Percentiles rank a stretch among this genome's conserved stretches.
Conservation (phyloP, 257 asterid genomes). For the Jacaranda copaia region DNA sequence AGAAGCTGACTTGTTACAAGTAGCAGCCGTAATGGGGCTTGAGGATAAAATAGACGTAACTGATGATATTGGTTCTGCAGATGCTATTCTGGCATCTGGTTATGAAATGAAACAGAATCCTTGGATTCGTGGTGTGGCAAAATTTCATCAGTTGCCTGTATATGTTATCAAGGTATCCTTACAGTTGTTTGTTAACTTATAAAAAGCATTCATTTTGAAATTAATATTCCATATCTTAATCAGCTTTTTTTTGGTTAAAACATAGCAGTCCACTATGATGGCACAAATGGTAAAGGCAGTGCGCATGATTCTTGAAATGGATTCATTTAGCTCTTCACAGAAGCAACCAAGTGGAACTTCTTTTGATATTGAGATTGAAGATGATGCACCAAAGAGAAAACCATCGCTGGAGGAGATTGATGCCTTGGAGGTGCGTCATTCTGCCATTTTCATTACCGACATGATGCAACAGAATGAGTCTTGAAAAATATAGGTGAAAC, state of each 20-base stretch:
- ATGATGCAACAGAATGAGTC: slow-evolving; percentile 4
- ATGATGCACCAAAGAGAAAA: slow-evolving; percentile 82
- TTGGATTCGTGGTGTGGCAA: slow-evolving; percentile 94
- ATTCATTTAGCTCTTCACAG: slow-evolving; percentile 56
- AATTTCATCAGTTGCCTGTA: slow-evolving; percentile 83
- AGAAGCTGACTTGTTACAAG: slow-evolving; percentile 89
- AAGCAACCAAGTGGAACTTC: slow-evolving; percentile 53
- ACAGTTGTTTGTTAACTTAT: slow-evolving; percentile 9
- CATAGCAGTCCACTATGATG: slow-evolving; percentile 80
- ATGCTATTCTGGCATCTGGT: slow-evolving; percentile 80
- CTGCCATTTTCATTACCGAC: slow-evolving; percentile 3
- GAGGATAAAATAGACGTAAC: slow-evolving; percentile 82
- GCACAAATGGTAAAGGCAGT: slow-evolving; percentile 96
- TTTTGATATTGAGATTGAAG: slow-evolving; percentile 75
- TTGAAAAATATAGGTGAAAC: background rate
- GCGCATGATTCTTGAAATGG: slow-evolving; percentile 87
- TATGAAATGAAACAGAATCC: slow-evolving; percentile 88
- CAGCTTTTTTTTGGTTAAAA: slow-evolving; percentile 30
- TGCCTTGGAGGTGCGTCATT: slow-evolving; percentile 80
- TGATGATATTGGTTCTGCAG: slow-evolving; percentile 79
- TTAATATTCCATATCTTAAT: background rate
- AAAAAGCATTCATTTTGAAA: slow-evolving; percentile 14
- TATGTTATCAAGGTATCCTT: slow-evolving; percentile 82
- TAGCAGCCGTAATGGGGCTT: slow-evolving; percentile 91
- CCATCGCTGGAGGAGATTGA: slow-evolving; percentile 97